Evolutionary conservation across 1,284 basidiomycete species (phyloP), one percentile per base, ranked within the genome.

Genomic region (Cryptococcus sp.): DNA sequence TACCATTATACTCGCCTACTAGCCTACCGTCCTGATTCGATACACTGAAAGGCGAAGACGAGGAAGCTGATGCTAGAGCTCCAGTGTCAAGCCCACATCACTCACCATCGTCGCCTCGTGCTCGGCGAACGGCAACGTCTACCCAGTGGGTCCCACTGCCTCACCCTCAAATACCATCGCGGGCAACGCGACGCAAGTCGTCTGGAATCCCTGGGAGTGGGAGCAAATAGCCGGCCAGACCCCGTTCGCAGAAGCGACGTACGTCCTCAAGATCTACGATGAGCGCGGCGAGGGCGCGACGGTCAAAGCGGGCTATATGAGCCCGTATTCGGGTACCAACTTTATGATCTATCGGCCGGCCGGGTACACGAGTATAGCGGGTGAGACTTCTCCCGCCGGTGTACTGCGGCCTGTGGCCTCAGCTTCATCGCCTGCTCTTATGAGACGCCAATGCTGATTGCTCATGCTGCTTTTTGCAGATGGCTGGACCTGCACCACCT

Each of bases 281-380:
- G 85, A 90, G 57, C 82, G 88, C 60, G 93, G 93, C 0, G 81
- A 84, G 5, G 83, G 80, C 13, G 86, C 86, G 0, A 77, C 80
- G 7, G 78, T 84, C 40, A 76, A 80, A 19, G 84, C 86, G 0
- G 93, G 93, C 0, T 83, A 82, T 69, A 80, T 97, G 65, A 80
- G 80, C 57, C 85, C 87, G 50, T 92, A 93, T 74, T 82, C 82
- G 40, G 83, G 83, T 3, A 80, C 91, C 46, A 81, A 84, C 68
- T 96, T 97, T 79, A 90, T 90, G 50, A 77, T 97, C 71, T 97
- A 96, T 76, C 87, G 86, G 1, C 92, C 93, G 0, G 84, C 86
- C 66, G 50, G 83, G 7, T 93, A 93, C 74, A 90, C 88, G 0
- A 84, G 87, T 13, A 71, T 93, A 5, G 72, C 84, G 1, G 84